Conservation (phyloP, 169 alveolate genomes). For the Eimeria acervulina region DNA sequence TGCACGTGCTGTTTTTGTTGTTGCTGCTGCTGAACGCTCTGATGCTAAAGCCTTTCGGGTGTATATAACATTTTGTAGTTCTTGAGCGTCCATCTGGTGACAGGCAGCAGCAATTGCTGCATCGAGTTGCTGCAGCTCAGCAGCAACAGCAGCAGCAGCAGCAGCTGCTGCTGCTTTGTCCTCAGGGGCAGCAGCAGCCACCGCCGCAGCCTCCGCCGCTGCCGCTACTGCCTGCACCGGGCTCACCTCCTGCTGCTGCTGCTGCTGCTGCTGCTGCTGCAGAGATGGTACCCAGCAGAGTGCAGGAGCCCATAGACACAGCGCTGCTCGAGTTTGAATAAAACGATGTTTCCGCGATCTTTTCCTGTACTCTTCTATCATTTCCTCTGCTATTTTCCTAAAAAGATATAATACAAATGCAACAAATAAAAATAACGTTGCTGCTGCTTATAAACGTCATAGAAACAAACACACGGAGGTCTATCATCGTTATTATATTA, state of each 20-base stretch:
- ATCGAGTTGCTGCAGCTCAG: conserved; percentile 28
- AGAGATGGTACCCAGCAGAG: background rate
- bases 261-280: conserved; percentile 58
- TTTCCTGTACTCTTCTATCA: background rate
- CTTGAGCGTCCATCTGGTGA: background rate
- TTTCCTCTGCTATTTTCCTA: background rate
- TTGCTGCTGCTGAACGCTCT: conserved; percentile 45
- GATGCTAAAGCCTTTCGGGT: conserved; percentile 25
- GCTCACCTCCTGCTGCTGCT: background rate
- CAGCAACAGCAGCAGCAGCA: conserved; percentile 49
- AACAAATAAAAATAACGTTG: too few relatives aligned
- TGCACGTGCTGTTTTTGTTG: conserved; percentile 19
- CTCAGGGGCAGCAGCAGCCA: conserved; percentile 15
- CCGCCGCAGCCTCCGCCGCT: background rate
- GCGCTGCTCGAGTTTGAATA: background rate
- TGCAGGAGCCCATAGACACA: background rate
- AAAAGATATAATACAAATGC: too few relatives aligned
- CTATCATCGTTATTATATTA: too few relatives aligned
- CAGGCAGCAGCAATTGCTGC: conserved; percentile 38
- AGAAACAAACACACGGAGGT: too few relatives aligned
- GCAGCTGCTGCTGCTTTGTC: background rate
- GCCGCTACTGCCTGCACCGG: background rate
- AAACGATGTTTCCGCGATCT: background rate
- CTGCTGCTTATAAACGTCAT: too few relatives aligned
- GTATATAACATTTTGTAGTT: background rate